Evolutionary conservation across 352 stramenopile species (phyloP).

Genomic region (Globisporangium alternatum): DNA sequence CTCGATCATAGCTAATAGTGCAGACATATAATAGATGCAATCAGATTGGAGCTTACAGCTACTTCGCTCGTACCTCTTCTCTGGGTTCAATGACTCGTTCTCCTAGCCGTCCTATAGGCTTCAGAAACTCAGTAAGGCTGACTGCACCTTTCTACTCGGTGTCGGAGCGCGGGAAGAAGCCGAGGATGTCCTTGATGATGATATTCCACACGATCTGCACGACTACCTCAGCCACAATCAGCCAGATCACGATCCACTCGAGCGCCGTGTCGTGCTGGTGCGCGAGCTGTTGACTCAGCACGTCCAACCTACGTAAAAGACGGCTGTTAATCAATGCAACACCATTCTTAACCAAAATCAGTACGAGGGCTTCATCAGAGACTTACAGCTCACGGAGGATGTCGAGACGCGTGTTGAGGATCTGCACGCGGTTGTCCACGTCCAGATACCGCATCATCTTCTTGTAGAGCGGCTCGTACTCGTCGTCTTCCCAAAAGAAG

Average conservation of each 20-base stretch:
- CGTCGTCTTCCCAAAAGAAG: constrained; percentile 94
- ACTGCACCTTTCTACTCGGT: constrained; percentile 23
- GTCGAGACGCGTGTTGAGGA: constrained; percentile 93
- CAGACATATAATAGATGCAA: constrained; percentile 4
- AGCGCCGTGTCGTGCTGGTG: constrained; percentile 88
- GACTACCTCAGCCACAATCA: constrained; percentile 90
- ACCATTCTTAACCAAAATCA: background rate
- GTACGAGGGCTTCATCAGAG: background rate
- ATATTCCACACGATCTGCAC: constrained; percentile 89
- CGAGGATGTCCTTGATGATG: constrained; percentile 86
- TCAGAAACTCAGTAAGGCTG: background rate
- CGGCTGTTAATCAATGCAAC: background rate
- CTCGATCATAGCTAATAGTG: background rate
- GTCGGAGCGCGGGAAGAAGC: constrained; percentile 75
- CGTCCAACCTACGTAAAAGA: constrained; percentile 65
- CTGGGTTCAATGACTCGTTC: background rate
- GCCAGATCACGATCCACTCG: constrained; percentile 94
- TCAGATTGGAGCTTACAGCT: background rate
- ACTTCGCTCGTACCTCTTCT: background rate
- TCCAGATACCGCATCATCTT: constrained; percentile 92
- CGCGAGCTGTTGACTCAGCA: constrained; percentile 90
- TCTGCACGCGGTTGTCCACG: constrained; percentile 89
- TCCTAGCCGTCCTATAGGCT: background rate
- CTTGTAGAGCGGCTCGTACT: constrained; percentile 91
- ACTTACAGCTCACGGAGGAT: constrained; percentile 91